These are phyloP conservation scores for Cyathus olla DNA, from an alignment of 1,284 basidiomycete genomes.

Conservation along the genomic window DNA sequence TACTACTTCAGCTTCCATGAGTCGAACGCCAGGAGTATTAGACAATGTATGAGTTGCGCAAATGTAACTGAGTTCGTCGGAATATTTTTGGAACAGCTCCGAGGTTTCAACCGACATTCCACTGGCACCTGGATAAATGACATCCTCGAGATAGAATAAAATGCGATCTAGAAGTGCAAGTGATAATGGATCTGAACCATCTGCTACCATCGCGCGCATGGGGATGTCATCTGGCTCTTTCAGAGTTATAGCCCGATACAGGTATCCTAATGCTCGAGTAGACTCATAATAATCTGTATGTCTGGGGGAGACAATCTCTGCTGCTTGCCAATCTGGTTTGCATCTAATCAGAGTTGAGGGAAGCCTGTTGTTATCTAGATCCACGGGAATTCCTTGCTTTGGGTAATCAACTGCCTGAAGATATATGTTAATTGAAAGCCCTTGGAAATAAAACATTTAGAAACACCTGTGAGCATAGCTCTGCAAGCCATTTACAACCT, in stretches of 20 bases:
- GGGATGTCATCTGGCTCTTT: constrained; percentile 47
- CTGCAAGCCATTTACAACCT: constrained; percentile 72
- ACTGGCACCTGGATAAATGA: constrained; percentile 38
- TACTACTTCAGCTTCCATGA: constrained; percentile 81
- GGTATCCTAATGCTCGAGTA: constrained; percentile 70
- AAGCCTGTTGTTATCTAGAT: constrained; percentile 53
- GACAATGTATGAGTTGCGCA: constrained; percentile 77
- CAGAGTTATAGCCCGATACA: constrained; percentile 72
- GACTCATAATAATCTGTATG: constrained; percentile 78
- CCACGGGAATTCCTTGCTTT: constrained; percentile 76
- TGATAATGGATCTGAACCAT: constrained; percentile 59
- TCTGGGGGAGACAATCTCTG: constrained; percentile 68
- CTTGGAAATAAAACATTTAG: not conserved
- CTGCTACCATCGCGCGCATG: constrained; percentile 9
- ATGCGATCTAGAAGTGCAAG: constrained; percentile 52
- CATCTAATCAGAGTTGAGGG: constrained; percentile 65
- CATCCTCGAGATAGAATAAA: constrained; percentile 44
- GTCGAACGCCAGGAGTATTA: constrained; percentile 60
- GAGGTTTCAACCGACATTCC: constrained; percentile 40
- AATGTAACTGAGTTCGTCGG: constrained; percentile 75
- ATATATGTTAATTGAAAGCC: not conserved
- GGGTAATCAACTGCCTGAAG: constrained; percentile 77
- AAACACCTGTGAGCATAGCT: constrained; percentile 66
- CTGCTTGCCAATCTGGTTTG: constrained; percentile 83
- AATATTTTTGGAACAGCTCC: constrained; percentile 62